phyloP scores from a whole-genome alignment of 1,139 yeast species.

The Pichia sp. region DNA sequence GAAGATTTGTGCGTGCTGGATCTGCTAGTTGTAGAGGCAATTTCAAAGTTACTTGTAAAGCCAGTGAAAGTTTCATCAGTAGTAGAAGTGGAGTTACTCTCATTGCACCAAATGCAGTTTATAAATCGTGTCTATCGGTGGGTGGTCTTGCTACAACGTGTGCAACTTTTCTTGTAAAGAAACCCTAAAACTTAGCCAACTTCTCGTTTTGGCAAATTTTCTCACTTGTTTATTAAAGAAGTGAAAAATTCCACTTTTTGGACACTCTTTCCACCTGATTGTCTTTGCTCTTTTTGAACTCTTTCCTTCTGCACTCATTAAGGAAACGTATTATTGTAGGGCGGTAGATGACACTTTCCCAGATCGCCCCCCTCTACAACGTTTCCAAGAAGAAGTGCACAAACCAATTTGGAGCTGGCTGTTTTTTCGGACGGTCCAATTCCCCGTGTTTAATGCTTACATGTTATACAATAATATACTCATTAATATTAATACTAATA shows the following conservation, averaged over 20 bases:
- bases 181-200: too few relatives aligned
- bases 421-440: background rate
- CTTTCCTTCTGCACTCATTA: conserved; percentile 28
- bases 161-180: background rate
- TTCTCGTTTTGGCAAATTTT: too few relatives aligned
- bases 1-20: background rate
- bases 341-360: conserved; percentile 28
- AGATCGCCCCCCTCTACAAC: conserved; percentile 34
- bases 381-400: conserved; percentile 24
- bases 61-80: background rate
- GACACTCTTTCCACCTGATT: background rate
- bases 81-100: background rate
- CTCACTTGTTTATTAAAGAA: too few relatives aligned
- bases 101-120: background rate
- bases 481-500: background rate
- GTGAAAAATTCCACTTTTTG: background rate
- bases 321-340: conserved; percentile 33
- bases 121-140: background rate
- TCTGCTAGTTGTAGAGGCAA: background rate
- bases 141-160: too few relatives aligned
- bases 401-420: background rate
- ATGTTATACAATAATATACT: background rate
- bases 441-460: background rate
- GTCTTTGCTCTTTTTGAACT: conserved; percentile 1
- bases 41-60: background rate